These are phyloP conservation scores for Silene conica DNA, from an alignment of 148 eudicot species.

Conservation along the genomic window DNA sequence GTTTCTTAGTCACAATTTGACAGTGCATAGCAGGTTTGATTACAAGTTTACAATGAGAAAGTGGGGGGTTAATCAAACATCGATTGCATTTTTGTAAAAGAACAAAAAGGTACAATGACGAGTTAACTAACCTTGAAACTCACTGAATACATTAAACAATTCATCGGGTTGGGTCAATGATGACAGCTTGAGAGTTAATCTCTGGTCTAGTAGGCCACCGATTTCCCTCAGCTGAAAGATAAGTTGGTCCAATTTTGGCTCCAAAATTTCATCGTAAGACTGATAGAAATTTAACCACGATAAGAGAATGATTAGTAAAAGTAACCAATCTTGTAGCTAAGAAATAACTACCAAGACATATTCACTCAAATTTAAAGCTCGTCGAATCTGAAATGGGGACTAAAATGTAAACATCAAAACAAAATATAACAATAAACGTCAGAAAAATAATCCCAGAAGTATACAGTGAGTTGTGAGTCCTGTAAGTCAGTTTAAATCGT, in stretches of 20 bases:
- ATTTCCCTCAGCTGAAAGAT: constrained; percentile 52
- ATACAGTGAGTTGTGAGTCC: not conserved
- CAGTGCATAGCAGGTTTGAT: not conserved
- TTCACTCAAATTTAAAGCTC: not conserved
- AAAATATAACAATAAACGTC: not conserved
- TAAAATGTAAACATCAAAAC: not conserved
- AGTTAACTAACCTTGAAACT: constrained; percentile 58
- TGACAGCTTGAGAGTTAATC: constrained; percentile 58
- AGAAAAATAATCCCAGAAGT: not conserved
- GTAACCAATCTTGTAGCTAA: not conserved
- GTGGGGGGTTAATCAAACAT: not conserved
- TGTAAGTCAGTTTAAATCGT: not conserved
- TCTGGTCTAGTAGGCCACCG: constrained; percentile 48
- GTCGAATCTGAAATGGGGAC: not conserved
- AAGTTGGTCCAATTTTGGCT: constrained; percentile 70
- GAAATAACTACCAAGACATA: not conserved
- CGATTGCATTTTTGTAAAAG: not conserved
- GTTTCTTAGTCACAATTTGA: not conserved
- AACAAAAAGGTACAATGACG: not conserved
- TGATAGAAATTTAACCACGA: constrained; percentile 23
- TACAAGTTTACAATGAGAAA: not conserved
- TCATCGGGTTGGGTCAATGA: constrained; percentile 75
- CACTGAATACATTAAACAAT: constrained; percentile 78
- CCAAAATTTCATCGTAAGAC: constrained; percentile 72
- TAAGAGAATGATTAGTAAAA: not conserved